Conservation (phyloP, 495 filamentous ascomycete genomes). For the Podospora pseudopauciseta region DNA sequence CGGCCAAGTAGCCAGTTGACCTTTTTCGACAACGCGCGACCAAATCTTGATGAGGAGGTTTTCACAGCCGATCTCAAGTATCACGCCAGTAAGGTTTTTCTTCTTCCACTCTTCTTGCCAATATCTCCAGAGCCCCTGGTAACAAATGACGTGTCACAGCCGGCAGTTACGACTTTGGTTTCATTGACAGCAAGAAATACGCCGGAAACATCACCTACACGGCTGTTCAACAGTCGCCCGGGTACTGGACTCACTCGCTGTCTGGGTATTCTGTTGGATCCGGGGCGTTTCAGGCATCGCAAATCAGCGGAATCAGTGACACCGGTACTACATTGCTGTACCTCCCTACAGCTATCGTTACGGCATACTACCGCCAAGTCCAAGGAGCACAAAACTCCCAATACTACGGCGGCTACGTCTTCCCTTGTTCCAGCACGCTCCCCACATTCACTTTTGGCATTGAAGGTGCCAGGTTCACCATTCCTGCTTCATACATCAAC, state of each 20-base stretch:
- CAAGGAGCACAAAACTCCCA: slow-evolving; percentile 46
- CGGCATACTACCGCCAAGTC: slow-evolving; percentile 64
- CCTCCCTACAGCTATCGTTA: slow-evolving; percentile 54
- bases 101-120: neutral
- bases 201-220: slow-evolving; percentile 61
- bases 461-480: slow-evolving; percentile 44
- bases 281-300: slow-evolving; percentile 29
- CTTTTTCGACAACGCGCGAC: slow-evolving; percentile 68
- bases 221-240: slow-evolving; percentile 55
- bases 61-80: slow-evolving; percentile 69
- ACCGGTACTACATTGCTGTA: slow-evolving; percentile 76
- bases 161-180: slow-evolving; percentile 75
- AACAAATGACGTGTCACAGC: slow-evolving; percentile 30
- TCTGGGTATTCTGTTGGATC: slow-evolving; percentile 60
- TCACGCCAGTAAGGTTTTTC: slow-evolving; percentile 35
- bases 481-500: slow-evolving; percentile 57
- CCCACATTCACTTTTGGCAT: slow-evolving; percentile 64
- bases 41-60: slow-evolving; percentile 53
- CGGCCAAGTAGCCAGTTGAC: slow-evolving; percentile 57
- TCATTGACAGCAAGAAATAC: slow-evolving; percentile 62
- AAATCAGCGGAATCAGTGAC: slow-evolving; percentile 56
- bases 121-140: neutral
- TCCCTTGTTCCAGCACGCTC: slow-evolving; percentile 60
- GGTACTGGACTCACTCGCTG: slow-evolving; percentile 71
- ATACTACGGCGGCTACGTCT: slow-evolving; percentile 61